Base-by-base conservation (phyloP, 1,139 yeast genomes). In the Candida buenavistaensis region DNA sequence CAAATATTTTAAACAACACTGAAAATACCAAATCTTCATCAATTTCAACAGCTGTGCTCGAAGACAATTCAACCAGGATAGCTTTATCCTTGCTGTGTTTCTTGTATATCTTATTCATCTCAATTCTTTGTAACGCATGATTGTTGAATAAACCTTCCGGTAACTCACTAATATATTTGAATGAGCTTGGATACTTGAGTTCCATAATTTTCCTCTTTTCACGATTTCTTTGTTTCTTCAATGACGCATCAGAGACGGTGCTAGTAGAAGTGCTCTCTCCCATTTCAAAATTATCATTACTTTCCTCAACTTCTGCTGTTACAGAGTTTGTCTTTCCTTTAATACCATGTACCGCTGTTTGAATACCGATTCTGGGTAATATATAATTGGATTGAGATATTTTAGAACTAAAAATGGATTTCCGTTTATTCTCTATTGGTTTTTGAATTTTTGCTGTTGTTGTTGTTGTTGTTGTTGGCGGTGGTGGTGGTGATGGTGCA, bases 311-410 rank as follows among this genome's bases (percentile, higher is more conserved):
- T 7, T 6, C 19, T 17, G 19, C 7, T 2, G 33, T 32, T 10
- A 31, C 32, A 1, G 33, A 28, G 8, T 34, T 26, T 9, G 52
- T 25, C 17, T 51, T 48, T 23, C 53, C 57, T 35, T 70, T 59
- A 3, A 64, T 47, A 0, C 80, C 78, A 32, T 68, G 63, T 0
- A 75, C 77, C 3, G 75, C 57, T 0, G 80, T 63, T 32, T 64
- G 69, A 1, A 76, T 40, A 0, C 82, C 82, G 22, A 64, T 43
- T 27, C 75, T 54, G 0, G 81, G 81, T 12, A 75, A 47, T 25
- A 54, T 50, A 36, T 68, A 71, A 3, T 64, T 51, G 1, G 76
- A 51, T 23, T 60, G 68, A 0, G 80, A 74, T 5, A 73, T 30
- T 39, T 66, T 59, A 6, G 64, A 47, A 39, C 36, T 23, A 24